phyloP scores from a whole-genome alignment of 306 rosid species.

The Hippophae gyantsensis region DNA sequence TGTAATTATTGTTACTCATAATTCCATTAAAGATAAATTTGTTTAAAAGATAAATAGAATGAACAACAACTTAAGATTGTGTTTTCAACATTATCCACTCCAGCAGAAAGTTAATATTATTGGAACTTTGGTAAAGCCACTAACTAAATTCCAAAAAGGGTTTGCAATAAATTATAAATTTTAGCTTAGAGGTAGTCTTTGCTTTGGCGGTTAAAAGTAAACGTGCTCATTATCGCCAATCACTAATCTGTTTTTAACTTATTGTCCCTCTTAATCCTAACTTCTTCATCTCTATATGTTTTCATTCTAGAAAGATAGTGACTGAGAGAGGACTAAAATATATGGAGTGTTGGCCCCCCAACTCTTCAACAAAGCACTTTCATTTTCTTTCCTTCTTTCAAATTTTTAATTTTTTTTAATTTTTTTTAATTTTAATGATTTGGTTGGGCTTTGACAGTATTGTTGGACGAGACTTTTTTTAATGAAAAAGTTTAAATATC shows the following conservation, averaged over 20 bases:
- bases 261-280: constrained; percentile 18
- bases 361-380: constrained; percentile 18
- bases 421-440: no score
- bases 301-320: constrained; percentile 1
- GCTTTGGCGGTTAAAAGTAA: constrained; percentile 30
- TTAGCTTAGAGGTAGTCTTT: neutral
- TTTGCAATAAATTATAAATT: constrained; percentile 16
- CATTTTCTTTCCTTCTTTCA: neutral
- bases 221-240: constrained; percentile 18
- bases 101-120: constrained; percentile 11
- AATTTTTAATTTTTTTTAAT: no score
- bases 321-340: constrained; percentile 4
- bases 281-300: constrained; percentile 18
- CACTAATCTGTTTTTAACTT: constrained; percentile 17
- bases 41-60: constrained; percentile 17
- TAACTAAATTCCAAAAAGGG: constrained; percentile 13
- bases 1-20: neutral
- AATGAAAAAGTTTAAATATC: no score
- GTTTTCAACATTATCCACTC: constrained; percentile 46
- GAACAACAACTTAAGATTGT: constrained; percentile 15
- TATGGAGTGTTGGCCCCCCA: constrained; percentile 23
- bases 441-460: no score
- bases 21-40: constrained; percentile 45
- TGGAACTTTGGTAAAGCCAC: constrained; percentile 8
- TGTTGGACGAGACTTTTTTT: no score